phyloP scores from a whole-genome alignment of 176 grass and related monocot species.

The Oryza glumipatula region DNA sequence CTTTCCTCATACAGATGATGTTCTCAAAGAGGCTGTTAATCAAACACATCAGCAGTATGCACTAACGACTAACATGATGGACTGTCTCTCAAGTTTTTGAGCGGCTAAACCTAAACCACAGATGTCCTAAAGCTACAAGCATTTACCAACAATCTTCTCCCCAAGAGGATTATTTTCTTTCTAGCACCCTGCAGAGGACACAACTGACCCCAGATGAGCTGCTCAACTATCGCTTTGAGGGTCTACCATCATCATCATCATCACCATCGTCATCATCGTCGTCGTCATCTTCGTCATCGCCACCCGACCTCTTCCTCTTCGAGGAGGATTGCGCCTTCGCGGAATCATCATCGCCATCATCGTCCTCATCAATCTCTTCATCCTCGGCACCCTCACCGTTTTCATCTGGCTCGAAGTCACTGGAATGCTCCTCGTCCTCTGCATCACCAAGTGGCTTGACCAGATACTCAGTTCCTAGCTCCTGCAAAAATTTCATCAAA shows the following conservation, averaged over 20 bases:
- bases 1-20: conserved; percentile 7
- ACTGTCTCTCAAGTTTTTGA: conserved; percentile 36
- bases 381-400: conserved; percentile 52
- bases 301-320: conserved; percentile 58
- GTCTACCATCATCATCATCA: conserved; percentile 14
- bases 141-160: conserved; percentile 49
- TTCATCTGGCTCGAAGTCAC: conserved; percentile 60
- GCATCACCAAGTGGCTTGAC: conserved; percentile 48
- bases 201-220: neutral
- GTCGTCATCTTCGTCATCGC: neutral
- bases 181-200: conserved; percentile 4
- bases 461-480: conserved; percentile 55
- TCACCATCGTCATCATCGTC: neutral
- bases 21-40: conserved; percentile 25
- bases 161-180: conserved; percentile 31
- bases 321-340: conserved; percentile 47
- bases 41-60: conserved; percentile 47
- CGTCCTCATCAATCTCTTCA: conserved; percentile 40
- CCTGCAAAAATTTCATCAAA: conserved; percentile 27
- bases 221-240: conserved; percentile 47
- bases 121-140: conserved; percentile 54
- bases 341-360: conserved; percentile 33
- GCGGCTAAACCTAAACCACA: conserved; percentile 42
- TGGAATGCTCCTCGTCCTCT: conserved; percentile 53
- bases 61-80: conserved; percentile 49